phyloP scores from a whole-genome alignment of 2,329 filamentous ascomycete species.

The Trichoderma endophyticum region DNA sequence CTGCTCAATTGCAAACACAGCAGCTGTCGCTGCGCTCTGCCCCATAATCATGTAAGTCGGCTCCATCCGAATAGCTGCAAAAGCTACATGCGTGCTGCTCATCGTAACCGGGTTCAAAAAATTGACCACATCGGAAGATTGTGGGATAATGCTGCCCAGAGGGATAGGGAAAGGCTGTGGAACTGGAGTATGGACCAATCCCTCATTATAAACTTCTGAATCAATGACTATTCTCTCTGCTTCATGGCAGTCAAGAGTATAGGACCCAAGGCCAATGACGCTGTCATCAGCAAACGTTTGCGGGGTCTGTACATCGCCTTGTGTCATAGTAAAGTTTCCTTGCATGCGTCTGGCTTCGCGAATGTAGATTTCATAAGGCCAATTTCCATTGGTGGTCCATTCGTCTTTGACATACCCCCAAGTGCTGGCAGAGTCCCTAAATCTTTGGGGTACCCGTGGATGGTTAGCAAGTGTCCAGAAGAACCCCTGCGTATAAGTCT shows the following conservation, averaged over 20 bases:
- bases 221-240: slow-evolving; percentile 25
- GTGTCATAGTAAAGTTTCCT: slow-evolving; percentile 26
- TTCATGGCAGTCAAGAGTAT: slow-evolving; percentile 27
- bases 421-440: slow-evolving; percentile 11
- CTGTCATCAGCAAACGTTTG: slow-evolving; percentile 18
- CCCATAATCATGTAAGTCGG: slow-evolving; percentile 21
- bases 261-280: slow-evolving; percentile 25
- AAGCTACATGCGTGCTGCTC: slow-evolving; percentile 21
- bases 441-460: slow-evolving; percentile 7
- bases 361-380: slow-evolving; percentile 29
- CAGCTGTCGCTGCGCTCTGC: slow-evolving; percentile 17
- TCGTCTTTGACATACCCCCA: slow-evolving; percentile 28
- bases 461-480: slow-evolving; percentile 24
- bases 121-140: slow-evolving; percentile 9
- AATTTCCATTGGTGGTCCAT: slow-evolving; percentile 27
- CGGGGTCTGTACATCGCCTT: slow-evolving; percentile 21
- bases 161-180: slow-evolving; percentile 12
- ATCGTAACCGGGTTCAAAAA: slow-evolving; percentile 18
- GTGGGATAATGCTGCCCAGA: slow-evolving; percentile 14
- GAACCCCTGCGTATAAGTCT: slow-evolving; percentile 23
- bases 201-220: slow-evolving; percentile 25
- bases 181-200: slow-evolving; percentile 20
- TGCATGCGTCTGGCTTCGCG: slow-evolving; percentile 29
- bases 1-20: slow-evolving; percentile 18
- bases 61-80: slow-evolving; percentile 20